Evolutionary conservation across 352 stramenopile genomes (phyloP).

Genomic region (Globisporangium paroecandrum): DNA sequence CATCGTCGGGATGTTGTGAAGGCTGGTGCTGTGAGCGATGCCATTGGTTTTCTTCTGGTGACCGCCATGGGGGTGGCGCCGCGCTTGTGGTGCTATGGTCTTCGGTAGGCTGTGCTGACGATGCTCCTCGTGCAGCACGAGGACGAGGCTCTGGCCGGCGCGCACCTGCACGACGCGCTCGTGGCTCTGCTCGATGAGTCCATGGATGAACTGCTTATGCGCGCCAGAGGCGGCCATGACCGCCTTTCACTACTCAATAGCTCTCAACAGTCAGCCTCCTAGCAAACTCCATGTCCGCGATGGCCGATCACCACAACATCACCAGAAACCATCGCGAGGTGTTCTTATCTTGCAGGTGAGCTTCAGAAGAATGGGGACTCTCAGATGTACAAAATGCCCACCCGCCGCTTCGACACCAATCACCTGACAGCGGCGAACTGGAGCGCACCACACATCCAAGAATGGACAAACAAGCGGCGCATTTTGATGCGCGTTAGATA

Average conservation of each 20-base stretch:
- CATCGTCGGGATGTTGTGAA: slow-evolving; percentile 11
- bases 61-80: neutral
- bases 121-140: slow-evolving; percentile 28
- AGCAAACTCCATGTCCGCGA: neutral
- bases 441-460: neutral
- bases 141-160: slow-evolving; percentile 40
- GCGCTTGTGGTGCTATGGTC: neutral
- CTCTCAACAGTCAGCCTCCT: neutral
- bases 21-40: neutral
- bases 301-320: neutral
- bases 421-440: too few relatives aligned
- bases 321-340: neutral
- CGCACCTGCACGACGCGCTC: slow-evolving; percentile 55
- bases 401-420: neutral
- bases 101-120: neutral
- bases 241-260: neutral
- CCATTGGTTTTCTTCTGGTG: neutral
- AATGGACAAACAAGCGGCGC: neutral
- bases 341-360: neutral
- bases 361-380: too few relatives aligned
- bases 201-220: slow-evolving; percentile 51
- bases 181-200: slow-evolving; percentile 55
- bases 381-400: neutral
- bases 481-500: neutral
- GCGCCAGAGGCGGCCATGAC: slow-evolving; percentile 2